Conservation (phyloP, 1,139 yeast genomes). For the Yamadazyma aaseri region DNA sequence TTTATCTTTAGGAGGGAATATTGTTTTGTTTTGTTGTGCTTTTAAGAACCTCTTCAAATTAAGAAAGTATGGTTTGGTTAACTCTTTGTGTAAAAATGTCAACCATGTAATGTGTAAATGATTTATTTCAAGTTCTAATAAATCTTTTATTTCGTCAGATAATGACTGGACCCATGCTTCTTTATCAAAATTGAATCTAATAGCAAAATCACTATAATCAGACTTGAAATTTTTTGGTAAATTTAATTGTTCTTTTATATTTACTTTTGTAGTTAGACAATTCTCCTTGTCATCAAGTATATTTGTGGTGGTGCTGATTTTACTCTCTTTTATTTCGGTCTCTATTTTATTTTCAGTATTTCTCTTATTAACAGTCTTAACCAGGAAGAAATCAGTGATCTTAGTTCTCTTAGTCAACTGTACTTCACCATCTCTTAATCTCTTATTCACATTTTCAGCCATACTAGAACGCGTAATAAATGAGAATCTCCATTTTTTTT, state of each 20-base stretch:
- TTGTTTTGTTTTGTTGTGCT: constrained; percentile 37
- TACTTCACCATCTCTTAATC: not conserved
- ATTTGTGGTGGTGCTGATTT: too few species aligned
- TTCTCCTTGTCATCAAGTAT: too few species aligned
- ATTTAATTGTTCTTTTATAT: constrained; percentile 1
- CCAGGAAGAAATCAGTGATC: constrained; percentile 15
- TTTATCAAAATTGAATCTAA: constrained; percentile 42
- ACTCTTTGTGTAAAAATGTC: constrained; percentile 60
- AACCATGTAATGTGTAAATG: constrained; percentile 82
- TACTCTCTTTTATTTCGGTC: too few species aligned
- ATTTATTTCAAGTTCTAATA: constrained; percentile 66
- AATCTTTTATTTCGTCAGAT: constrained; percentile 47
- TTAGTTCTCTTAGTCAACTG: constrained; percentile 15
- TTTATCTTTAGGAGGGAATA: constrained; percentile 76
- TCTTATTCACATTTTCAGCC: constrained; percentile 1
- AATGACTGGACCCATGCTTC: constrained; percentile 54
- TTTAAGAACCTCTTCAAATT: constrained; percentile 60
- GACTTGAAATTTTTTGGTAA: not conserved
- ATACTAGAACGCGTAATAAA: constrained; percentile 4
- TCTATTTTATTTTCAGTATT: not conserved
- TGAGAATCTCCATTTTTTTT: too few species aligned
- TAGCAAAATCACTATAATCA: constrained; percentile 5
- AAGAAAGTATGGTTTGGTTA: constrained; percentile 86
- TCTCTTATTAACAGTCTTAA: constrained; percentile 3
- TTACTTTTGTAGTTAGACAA: constrained; percentile 3